These are phyloP conservation scores for Annulohypoxylon maeteangense DNA, from an alignment of 495 filamentous ascomycete genomes.

Conservation along the genomic window DNA sequence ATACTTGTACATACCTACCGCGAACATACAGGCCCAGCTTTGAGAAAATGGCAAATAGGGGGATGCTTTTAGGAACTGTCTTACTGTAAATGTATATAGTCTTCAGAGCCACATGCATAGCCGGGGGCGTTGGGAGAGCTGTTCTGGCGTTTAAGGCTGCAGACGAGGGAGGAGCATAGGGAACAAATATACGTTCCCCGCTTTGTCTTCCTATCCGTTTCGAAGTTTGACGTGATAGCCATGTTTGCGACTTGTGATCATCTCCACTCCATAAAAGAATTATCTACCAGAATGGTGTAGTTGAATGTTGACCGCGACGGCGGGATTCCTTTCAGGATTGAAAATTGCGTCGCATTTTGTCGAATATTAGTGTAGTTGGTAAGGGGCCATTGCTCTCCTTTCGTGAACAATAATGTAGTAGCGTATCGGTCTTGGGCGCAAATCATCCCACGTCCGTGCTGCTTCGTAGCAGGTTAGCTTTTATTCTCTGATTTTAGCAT, in stretches of 20 bases:
- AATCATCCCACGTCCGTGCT: not conserved
- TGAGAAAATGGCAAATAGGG: slow-evolving; percentile 1
- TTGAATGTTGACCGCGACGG: not conserved
- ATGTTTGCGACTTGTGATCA: slow-evolving; percentile 10
- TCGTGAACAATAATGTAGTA: not conserved
- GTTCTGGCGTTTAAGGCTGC: slow-evolving; percentile 6
- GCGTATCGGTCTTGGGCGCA: not conserved
- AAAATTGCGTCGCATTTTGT: not conserved
- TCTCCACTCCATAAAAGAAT: not conserved
- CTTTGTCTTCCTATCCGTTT: not conserved
- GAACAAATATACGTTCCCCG: slow-evolving; percentile 14
- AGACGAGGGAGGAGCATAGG: slow-evolving; percentile 5
- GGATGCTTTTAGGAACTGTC: not conserved
- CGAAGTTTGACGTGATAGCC: not conserved
- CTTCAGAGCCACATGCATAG: slow-evolving; percentile 37
- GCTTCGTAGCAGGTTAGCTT: not conserved
- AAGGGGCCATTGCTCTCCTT: not conserved
- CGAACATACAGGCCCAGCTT: slow-evolving; percentile 13
- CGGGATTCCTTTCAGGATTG: no score
- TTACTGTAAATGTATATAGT: slow-evolving; percentile 31
- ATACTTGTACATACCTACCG: slow-evolving; percentile 34
- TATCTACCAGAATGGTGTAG: not conserved
- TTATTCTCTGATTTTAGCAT: not conserved
- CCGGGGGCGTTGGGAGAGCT: slow-evolving; percentile 30
- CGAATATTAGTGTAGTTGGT: not conserved